These are phyloP conservation scores for Obelidium mucronatum DNA, from an alignment of 192 early-diverging fungal species.

Conservation along the genomic window DNA sequence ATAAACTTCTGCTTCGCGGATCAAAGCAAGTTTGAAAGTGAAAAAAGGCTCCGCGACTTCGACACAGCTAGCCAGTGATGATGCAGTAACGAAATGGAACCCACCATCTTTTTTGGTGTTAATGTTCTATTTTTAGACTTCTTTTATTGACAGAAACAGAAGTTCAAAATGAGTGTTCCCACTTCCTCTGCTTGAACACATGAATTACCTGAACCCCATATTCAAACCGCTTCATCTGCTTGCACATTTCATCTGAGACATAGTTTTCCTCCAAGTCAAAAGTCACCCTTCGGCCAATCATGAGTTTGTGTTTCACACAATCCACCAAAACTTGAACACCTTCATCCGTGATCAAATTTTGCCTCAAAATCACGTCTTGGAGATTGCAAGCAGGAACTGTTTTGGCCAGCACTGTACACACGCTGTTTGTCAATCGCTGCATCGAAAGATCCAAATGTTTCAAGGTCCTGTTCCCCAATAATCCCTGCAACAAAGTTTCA, in stretches of 20 bases:
- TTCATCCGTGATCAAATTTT: slow-evolving; percentile 15
- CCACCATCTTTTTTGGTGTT: too few relatives aligned
- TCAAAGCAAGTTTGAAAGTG: too few relatives aligned
- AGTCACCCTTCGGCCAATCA: background rate
- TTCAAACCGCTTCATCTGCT: background rate
- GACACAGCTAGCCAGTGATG: too few relatives aligned
- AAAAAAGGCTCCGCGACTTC: too few relatives aligned
- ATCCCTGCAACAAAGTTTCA: background rate
- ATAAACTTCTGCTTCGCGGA: too few relatives aligned
- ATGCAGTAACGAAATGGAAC: too few relatives aligned
- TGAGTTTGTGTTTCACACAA: background rate
- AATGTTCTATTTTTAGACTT: too few relatives aligned
- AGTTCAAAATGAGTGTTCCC: too few relatives aligned
- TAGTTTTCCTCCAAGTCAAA: slow-evolving; percentile 16
- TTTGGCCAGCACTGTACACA: background rate
- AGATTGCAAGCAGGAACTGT: background rate
- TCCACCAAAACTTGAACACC: background rate
- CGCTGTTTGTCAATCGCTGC: background rate
- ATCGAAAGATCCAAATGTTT: background rate
- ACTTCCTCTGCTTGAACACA: background rate
- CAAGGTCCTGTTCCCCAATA: background rate
- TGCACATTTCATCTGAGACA: background rate
- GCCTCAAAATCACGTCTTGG: background rate
- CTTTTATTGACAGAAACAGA: too few relatives aligned
- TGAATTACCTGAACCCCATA: slow-evolving; percentile 14